Conservation (phyloP, 352 stramenopile species). For the Pythium myriotylum region DNA sequence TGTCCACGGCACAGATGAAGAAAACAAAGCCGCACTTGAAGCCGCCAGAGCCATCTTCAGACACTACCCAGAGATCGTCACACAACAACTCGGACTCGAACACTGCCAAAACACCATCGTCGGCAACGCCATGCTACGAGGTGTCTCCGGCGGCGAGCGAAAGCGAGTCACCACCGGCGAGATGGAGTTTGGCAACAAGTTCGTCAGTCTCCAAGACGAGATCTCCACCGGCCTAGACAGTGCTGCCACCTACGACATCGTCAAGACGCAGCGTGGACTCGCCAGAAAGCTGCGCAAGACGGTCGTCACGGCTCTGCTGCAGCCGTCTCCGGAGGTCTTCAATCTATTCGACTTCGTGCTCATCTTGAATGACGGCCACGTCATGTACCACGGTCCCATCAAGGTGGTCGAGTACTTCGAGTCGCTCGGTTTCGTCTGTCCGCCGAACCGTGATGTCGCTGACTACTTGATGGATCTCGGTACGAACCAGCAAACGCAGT, state of each 20-base stretch:
- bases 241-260: slow-evolving; percentile 90
- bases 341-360: slow-evolving; percentile 41
- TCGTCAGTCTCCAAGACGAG: slow-evolving; percentile 83
- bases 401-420: slow-evolving; percentile 41
- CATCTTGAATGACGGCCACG: slow-evolving; percentile 43
- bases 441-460: slow-evolving; percentile 29
- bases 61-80: slow-evolving; percentile 40
- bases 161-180: slow-evolving; percentile 72
- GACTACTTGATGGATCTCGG: slow-evolving; percentile 34
- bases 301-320: slow-evolving; percentile 46
- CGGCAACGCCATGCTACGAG: slow-evolving; percentile 50
- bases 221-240: slow-evolving; percentile 93
- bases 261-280: slow-evolving; percentile 43
- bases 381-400: slow-evolving; percentile 48
- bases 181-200: slow-evolving; percentile 79
- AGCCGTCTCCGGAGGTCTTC: slow-evolving; percentile 30
- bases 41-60: slow-evolving; percentile 19
- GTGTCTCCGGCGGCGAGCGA: slow-evolving; percentile 63
- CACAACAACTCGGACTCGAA: slow-evolving; percentile 36
- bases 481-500: slow-evolving; percentile 24
- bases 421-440: slow-evolving; percentile 29
- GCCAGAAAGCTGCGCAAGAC: slow-evolving; percentile 36
- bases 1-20: slow-evolving; percentile 32
- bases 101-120: slow-evolving; percentile 59
- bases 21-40: slow-evolving; percentile 26